phyloP scores from a whole-genome alignment of 805 yeast species.

The Wickerhamiella cacticola region DNA sequence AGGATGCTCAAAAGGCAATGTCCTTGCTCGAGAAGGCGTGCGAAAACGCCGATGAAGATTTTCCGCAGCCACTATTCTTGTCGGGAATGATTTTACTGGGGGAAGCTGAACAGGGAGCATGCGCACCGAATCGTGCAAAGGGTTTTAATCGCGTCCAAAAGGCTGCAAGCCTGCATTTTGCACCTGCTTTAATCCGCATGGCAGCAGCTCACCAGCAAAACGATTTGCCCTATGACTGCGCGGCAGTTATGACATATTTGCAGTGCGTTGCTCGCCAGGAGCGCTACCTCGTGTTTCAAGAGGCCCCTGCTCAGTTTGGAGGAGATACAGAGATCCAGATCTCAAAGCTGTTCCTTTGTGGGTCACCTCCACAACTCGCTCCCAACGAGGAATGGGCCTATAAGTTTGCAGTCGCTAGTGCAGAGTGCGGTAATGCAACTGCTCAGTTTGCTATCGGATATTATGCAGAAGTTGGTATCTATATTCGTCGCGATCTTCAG shows the following conservation, averaged over 20 bases:
- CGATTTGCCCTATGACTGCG: conserved; percentile 26
- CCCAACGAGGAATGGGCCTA: conserved; percentile 55
- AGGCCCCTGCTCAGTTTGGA: conserved; percentile 14
- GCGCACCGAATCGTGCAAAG: conserved; percentile 2
- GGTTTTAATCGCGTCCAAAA: conserved; percentile 27
- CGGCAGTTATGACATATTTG: conserved; percentile 27
- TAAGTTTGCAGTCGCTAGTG: conserved; percentile 53
- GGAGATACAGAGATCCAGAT: conserved; percentile 33
- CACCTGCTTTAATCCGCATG: conserved; percentile 30
- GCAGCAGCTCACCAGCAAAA: conserved; percentile 30
- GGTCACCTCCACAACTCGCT: conserved; percentile 42
- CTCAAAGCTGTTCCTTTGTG: conserved; percentile 56
- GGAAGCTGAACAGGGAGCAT: conserved; percentile 22
- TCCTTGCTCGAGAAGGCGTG: conserved; percentile 23
- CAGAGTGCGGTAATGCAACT: conserved; percentile 45
- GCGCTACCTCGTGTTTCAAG: conserved; percentile 21
- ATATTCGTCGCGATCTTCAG: conserved; percentile 34
- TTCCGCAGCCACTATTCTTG: conserved; percentile 31
- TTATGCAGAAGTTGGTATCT: conserved; percentile 56
- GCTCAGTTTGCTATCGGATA: conserved; percentile 62
- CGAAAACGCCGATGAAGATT: conserved; percentile 29
- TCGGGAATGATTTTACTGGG: conserved; percentile 30
- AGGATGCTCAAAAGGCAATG: conserved; percentile 22
- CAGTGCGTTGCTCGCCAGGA: conserved; percentile 29
- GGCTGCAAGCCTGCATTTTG: conserved; percentile 30